Evolutionary conservation across 2,329 filamentous ascomycete species (phyloP), one percentile per base, ranked within the genome.

Genomic region (Aureobasidium sp.): DNA sequence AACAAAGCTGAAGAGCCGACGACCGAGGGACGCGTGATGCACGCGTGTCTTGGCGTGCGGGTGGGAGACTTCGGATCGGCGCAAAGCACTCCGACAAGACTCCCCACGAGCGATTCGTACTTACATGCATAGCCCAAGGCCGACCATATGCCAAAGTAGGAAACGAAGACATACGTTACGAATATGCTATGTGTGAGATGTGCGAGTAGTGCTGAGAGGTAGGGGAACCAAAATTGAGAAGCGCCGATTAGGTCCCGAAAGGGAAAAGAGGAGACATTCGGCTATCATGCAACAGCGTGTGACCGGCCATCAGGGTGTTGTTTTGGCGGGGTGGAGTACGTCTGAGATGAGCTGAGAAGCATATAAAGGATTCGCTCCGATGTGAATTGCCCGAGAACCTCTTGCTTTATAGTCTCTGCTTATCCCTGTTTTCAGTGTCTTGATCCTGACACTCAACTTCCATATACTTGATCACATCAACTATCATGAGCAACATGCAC

Each of bases 281-380:
- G 50, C 53, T 44, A 44, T 57, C 53, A 57, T 57, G 53, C 53
- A 57, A 57, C 39, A 57, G 27, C 47, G 27, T 40, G 40, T 57
- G 53, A 57, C 45, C 45, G 45, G 45, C 54, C 54, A 59, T 59
- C 54, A 59, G 54, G 54, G 54, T 59, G 37, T 45, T 35, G 17
- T n/a, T 44, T 44, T 57, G 53, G 53, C 53, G 53, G 53, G 53
- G 52, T 42, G 17, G 52, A 29, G 37, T 14, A 37, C 37, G 11
- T 44, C 17, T n/a, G 52, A 57, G 39, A 33, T 24, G 39, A 57
- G 39, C 53, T 57, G 39, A 45, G 27, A 33, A 33, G 27, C 29
- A 57, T n/a, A 35, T 44, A 17, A 57, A 33, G 53, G 27, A 19
- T 22, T 31, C 29, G 27, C 7, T 12, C 40, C 29, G 5, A 12